Evolutionary conservation across 257 asterid species (phyloP).

Genomic region (Solanum habrochaites): DNA sequence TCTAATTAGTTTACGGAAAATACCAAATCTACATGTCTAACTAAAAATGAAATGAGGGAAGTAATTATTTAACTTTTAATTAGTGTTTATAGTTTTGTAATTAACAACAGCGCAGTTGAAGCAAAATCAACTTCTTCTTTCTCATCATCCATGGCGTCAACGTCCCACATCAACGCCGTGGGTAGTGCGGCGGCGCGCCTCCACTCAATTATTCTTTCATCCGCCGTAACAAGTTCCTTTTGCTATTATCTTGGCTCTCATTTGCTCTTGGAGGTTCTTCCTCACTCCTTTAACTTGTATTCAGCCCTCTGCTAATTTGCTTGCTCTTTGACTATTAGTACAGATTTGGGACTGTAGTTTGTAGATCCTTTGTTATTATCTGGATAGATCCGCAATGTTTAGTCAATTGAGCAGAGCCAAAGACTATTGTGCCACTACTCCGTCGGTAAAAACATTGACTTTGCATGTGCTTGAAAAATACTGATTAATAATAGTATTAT

Average conservation of each 20-base stretch:
- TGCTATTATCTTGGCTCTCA: conserved; percentile 61
- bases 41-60: background rate
- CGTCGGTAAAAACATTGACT: background rate
- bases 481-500: no score
- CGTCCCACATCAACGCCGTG: conserved; percentile 22
- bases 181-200: conserved; percentile 19
- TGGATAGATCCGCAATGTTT: background rate
- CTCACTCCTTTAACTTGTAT: background rate
- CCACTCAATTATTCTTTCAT: conserved; percentile 43
- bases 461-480: background rate
- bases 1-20: background rate
- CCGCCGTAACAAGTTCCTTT: conserved; percentile 57
- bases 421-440: no score
- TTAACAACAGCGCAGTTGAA: background rate
- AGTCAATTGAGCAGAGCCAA: background rate
- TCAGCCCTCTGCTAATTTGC: background rate
- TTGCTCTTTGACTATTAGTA: background rate
- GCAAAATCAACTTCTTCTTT: background rate
- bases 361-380: background rate
- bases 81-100: background rate
- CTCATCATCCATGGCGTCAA: conserved; percentile 16
- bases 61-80: background rate
- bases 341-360: background rate
- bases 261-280: conserved; percentile 67
- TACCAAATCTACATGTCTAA: background rate